phyloP scores from a whole-genome alignment of 805 yeast species.

The Tetrapisispora iriomotensis region DNA sequence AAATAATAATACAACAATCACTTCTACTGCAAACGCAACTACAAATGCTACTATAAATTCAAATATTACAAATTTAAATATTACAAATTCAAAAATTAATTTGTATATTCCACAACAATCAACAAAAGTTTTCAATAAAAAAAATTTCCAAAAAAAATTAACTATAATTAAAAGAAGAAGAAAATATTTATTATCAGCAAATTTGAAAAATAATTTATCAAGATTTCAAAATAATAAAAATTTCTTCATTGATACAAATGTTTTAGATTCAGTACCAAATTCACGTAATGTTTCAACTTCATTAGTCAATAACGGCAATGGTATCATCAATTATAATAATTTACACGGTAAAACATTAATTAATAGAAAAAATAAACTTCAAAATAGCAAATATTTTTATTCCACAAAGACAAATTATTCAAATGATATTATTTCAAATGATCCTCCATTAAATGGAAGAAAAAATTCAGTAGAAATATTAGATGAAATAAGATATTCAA shows the following conservation, averaged over 20 bases:
- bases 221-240: slow-evolving; percentile 1
- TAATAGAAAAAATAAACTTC: not conserved
- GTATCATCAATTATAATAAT: slow-evolving; percentile 1
- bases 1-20: slow-evolving; percentile 1
- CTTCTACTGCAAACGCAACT: not conserved
- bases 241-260: not conserved
- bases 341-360: not conserved
- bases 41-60: not conserved
- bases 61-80: not conserved
- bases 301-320: no score
- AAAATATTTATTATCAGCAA: slow-evolving; percentile 4
- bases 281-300: no score
- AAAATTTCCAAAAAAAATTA: not conserved
- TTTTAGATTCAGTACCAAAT: no score
- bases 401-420: slow-evolving; percentile 3
- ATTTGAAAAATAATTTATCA: slow-evolving; percentile 1
- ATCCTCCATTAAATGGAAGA: not conserved
- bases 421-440: slow-evolving; percentile 1
- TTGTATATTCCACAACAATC: not conserved
- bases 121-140: not conserved
- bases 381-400: not conserved
- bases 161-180: not conserved
- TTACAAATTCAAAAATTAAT: not conserved
- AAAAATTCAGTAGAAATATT: not conserved
- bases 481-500: no score